These are phyloP conservation scores for Cladobotryum protrusum DNA, from an alignment of 2,329 filamentous ascomycete species.

Conservation along the genomic window DNA sequence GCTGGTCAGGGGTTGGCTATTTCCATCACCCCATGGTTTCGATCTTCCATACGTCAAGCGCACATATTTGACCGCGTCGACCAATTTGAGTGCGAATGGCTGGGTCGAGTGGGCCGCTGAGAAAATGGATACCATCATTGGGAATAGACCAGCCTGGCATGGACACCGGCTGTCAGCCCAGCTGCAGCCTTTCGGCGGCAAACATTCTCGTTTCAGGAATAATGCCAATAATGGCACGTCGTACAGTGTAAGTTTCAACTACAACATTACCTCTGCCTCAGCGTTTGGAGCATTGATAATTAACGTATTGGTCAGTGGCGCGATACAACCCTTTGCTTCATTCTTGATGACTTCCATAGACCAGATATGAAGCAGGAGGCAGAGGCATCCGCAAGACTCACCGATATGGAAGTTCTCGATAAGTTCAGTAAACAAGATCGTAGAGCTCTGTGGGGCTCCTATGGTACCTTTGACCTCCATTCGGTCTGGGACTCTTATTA, in stretches of 20 bases:
- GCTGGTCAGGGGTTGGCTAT: conserved; percentile 41
- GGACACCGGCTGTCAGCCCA: conserved; percentile 36
- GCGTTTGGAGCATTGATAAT: conserved; percentile 8
- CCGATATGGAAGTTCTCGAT: conserved; percentile 29
- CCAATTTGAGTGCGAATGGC: conserved; percentile 30
- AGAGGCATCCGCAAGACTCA: conserved; percentile 36
- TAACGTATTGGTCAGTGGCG: conserved; percentile 1
- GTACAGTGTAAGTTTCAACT: conserved; percentile 43
- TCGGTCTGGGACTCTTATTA: conserved; percentile 31
- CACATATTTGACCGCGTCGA: conserved; percentile 38
- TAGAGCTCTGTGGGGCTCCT: conserved; percentile 35
- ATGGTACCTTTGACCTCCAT: conserved; percentile 30
- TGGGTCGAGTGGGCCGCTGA: conserved; percentile 34
- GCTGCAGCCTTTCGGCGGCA: conserved; percentile 40
- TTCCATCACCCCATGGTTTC: conserved; percentile 40
- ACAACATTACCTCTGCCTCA: conserved; percentile 34
- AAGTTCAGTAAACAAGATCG: conserved; percentile 31
- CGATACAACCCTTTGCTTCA: neutral
- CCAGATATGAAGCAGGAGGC: conserved; percentile 27
- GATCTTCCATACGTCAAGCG: conserved; percentile 43
- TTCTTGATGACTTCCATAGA: conserved; percentile 41
- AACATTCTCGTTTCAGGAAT: conserved; percentile 33
- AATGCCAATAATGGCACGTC: conserved; percentile 41
- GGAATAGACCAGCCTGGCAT: conserved; percentile 15
- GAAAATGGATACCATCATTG: conserved; percentile 33